Conservation (phyloP, 208 protist genomes). For the Leishmania lainsoni region DNA sequence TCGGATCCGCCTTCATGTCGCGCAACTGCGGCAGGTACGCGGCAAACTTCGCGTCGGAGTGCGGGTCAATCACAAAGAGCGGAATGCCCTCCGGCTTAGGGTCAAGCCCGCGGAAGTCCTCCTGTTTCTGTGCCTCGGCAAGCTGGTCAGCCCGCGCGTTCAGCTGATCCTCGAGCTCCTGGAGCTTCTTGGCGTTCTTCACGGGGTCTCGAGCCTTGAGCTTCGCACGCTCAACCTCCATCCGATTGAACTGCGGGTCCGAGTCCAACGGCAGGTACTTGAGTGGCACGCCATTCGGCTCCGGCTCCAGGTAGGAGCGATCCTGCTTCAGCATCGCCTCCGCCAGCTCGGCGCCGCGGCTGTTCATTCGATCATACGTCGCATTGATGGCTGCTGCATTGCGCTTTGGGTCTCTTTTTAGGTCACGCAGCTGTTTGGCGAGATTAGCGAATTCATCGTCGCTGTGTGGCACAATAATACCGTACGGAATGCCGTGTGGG, state of each 20-base stretch:
- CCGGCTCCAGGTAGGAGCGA: conserved; percentile 53
- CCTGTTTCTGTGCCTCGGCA: conserved; percentile 63
- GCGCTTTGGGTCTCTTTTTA: conserved; percentile 52
- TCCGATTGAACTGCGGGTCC: conserved; percentile 61
- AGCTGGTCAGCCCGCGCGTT: conserved; percentile 70
- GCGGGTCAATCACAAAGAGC: conserved; percentile 50
- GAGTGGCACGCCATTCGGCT: conserved; percentile 62
- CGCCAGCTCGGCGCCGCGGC: conserved; percentile 53
- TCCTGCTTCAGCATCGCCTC: conserved; percentile 55
- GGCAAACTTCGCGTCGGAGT: conserved; percentile 59
- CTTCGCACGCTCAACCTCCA: conserved; percentile 73
- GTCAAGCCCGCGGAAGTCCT: conserved; percentile 67
- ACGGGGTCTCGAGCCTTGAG: conserved; percentile 61
- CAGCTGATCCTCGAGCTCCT: conserved; percentile 65
- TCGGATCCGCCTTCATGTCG: conserved; percentile 53
- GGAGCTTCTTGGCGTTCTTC: conserved; percentile 58
- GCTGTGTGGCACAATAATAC: conserved; percentile 52
- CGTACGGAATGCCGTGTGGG: conserved; percentile 65
- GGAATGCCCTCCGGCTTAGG: conserved; percentile 61
- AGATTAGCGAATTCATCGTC: conserved; percentile 65
- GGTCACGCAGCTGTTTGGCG: conserved; percentile 47
- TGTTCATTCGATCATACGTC: conserved; percentile 53
- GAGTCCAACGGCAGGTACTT: conserved; percentile 59
- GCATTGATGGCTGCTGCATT: conserved; percentile 49
- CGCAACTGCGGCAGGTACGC: conserved; percentile 50